Conservation (phyloP, 192 early-diverging fungal genomes). For the Rhizophagus prolifer region DNA sequence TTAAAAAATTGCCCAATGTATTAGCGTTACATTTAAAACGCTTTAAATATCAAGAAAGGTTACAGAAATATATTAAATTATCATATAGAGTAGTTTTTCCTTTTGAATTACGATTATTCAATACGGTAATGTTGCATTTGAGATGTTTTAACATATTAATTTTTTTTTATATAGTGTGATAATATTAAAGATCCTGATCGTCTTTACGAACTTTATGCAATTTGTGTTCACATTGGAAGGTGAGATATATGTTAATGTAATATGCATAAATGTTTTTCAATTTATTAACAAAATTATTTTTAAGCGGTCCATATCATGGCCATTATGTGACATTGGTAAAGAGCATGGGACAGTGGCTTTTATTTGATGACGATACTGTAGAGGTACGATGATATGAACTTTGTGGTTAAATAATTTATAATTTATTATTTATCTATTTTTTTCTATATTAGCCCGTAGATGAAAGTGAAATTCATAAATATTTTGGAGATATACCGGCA, state of each 20-base stretch:
- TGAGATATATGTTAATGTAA: conserved; percentile 27
- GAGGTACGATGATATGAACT: conserved; percentile 50
- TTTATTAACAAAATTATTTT: conserved; percentile 1
- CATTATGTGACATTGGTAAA: conserved; percentile 95
- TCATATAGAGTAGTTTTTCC: conserved; percentile 94
- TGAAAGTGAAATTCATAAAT: conserved; percentile 74
- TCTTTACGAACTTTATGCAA: conserved; percentile 84
- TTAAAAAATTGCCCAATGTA: conserved; percentile 90
- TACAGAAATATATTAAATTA: conserved; percentile 91
- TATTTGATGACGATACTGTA: conserved; percentile 98
- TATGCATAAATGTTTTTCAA: conserved; percentile 3
- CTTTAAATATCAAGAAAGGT: conserved; percentile 95
- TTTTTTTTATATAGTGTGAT: conserved; percentile 67
- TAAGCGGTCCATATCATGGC: conserved; percentile 90
- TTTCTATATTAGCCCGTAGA: conserved; percentile 54
- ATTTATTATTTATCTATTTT: not conserved
- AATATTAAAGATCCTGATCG: conserved; percentile 82
- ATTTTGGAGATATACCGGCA: conserved; percentile 75
- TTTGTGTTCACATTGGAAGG: conserved; percentile 95
- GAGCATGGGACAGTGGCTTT: conserved; percentile 81
- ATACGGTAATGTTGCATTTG: conserved; percentile 68
- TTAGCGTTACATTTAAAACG: conserved; percentile 94
- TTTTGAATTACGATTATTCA: conserved; percentile 89
- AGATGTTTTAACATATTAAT: not conserved
- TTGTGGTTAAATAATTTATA: not conserved